Conservation (phyloP, 2,329 filamentous ascomycete species). For the Aspergillus neotritici region DNA sequence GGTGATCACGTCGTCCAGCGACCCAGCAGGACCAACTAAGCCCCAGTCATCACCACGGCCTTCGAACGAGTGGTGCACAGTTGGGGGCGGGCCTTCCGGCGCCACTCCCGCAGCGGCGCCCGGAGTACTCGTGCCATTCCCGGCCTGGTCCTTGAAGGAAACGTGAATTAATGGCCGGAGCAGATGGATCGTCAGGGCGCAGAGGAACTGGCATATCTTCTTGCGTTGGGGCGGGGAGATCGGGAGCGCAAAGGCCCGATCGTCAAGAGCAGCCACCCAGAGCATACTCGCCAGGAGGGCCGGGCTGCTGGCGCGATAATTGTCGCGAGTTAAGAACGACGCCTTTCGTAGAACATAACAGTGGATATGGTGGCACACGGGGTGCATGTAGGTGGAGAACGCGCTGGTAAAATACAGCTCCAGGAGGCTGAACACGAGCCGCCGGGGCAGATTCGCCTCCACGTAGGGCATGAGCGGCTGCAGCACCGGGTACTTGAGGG, state of each 20-base stretch:
- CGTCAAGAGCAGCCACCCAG: slow-evolving; percentile 94
- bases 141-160: slow-evolving; percentile 48
- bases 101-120: slow-evolving; percentile 55
- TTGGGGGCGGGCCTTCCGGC: slow-evolving; percentile 70
- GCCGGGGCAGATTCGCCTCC: slow-evolving; percentile 67
- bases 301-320: slow-evolving; percentile 74
- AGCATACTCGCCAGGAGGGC: slow-evolving; percentile 87
- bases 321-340: slow-evolving; percentile 76
- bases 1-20: slow-evolving; percentile 80
- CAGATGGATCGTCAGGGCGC: slow-evolving; percentile 78
- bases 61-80: slow-evolving; percentile 49
- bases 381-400: slow-evolving; percentile 80
- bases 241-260: slow-evolving; percentile 80
- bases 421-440: slow-evolving; percentile 78
- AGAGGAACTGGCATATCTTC: slow-evolving; percentile 79
- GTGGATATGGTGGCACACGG: slow-evolving; percentile 82
- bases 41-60: slow-evolving; percentile 52
- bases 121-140: slow-evolving; percentile 36
- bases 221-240: slow-evolving; percentile 74
- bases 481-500: slow-evolving; percentile 74
- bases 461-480: slow-evolving; percentile 78
- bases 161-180: slow-evolving; percentile 82
- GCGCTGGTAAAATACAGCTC: slow-evolving; percentile 90
- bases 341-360: slow-evolving; percentile 84
- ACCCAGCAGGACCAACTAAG: slow-evolving; percentile 55